Base-by-base conservation (phyloP, 805 yeast genomes). In the Danielia oregonensis region DNA sequence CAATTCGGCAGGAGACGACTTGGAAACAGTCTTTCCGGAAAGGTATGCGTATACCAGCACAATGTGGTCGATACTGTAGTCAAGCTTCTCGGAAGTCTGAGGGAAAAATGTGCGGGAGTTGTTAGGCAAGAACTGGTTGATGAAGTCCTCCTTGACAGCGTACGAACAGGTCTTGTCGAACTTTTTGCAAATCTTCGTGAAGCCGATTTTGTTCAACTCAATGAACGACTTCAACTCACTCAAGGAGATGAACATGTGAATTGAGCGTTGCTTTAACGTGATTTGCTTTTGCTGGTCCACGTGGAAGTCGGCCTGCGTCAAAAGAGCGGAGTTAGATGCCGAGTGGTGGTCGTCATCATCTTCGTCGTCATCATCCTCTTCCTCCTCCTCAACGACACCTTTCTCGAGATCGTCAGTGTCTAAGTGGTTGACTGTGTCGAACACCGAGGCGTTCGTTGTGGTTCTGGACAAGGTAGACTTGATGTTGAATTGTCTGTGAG, bases 101-200 rank as follows among this genome's bases (percentile, higher is more conserved):
- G 65, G 64, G 17, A 66, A 49, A 54, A 89, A 91, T 8, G 81
- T 72, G 29, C 74, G 67, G 0, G 84, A 68, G 33, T 70, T 60
- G n/a, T 52, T 42, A 2, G 72, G 66, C 19, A 82, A 51, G 40
- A 54, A 59, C 29, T 61, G 58, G 11, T 49, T 51, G 51, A 85
- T 61, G 52, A 85, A 87, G 17, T 65, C 68, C n/a, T 63, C 63
- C 48, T 79, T 80, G 25, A 84, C 63, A 17, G 73, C 57, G 24
- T 84, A 76, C 39, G 75, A 73, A 44, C 86, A 65, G 8, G 86
- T 79, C 57, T 91, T 91, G 61, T 93, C 96, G 57, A 86, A 93
- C 61, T 91, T 91, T 58, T 91, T 91, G 46, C 88, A 71, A 26
- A 91, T 89, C 61, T 91, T 91, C 33, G 85, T 74, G 58, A 91